Base-by-base conservation (phyloP, 164 flowering plant genomes). In the Taxillus chinensis region DNA sequence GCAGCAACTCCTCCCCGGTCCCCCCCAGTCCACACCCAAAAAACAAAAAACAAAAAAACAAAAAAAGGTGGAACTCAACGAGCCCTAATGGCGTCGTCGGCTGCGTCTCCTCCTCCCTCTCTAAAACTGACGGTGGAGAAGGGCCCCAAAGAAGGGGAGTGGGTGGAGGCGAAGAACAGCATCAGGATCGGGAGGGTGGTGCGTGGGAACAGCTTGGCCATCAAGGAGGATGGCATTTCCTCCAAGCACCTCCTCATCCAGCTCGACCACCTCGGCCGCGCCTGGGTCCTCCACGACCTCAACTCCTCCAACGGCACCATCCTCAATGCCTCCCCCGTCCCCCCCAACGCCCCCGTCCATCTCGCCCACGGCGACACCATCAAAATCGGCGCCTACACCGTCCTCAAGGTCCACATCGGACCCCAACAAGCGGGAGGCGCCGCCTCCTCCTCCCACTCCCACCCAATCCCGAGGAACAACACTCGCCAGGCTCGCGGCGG, bases 241-340 rank as follows among this genome's bases (percentile, higher is more conserved):
- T 62, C 95, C 38, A 84, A 86, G 55, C 96, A 90, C 64, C 64
- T 87, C 43, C 3, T 42, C 5, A 70, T 90, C 72, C 74, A 69
- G 16, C 77, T 70, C 62, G 72, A 65, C 17, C 65, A 72, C 56
- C 8, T 9, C 46, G 51, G 4, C 2, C 76, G 77, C 0, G 76
- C 77, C 48, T 90, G 96, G 95, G 61, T 73, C 15, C 17, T 87
- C 63, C 68, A 59, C 4, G 96, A 90, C 64, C 80, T 87, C 49
- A 85, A 69, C 3, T 76, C 90, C 5, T 87, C 95, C 5, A 90
- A 90, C 37, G 96, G 92, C 11, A 87, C 95, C 14, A 0, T 71
- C 3, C 17, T 90, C 59, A 84, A 84, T 67, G 70, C 42, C 37
- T 15, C 16, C 7, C 13, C 17, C 45, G 55, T 90, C 59, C 48